A percentile compares a stretch with the other conserved stretches of the same genome.
phyloP scores from a whole-genome alignment of 257 asterid genomes.

The Solanum dulcamara region DNA sequence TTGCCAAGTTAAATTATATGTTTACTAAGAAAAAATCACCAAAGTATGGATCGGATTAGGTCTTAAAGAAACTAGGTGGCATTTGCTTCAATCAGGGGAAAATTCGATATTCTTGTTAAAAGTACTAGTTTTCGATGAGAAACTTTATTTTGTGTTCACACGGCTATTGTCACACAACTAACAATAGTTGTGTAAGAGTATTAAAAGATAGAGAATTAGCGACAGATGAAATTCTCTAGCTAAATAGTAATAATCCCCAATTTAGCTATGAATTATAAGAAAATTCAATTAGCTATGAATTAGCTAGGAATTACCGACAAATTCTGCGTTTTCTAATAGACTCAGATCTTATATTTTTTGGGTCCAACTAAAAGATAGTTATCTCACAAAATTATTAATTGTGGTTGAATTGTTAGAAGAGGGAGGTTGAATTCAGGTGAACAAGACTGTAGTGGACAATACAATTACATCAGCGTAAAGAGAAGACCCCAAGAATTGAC shows the following conservation, averaged over 20 bases:
- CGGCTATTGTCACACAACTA: not conserved
- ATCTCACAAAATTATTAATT: too few species aligned
- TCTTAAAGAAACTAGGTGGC: not conserved
- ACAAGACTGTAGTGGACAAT: too few species aligned
- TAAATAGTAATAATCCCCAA: too few species aligned
- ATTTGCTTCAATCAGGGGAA: not conserved
- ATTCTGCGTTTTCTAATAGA: not conserved
- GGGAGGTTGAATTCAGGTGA: too few species aligned
- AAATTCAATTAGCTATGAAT: not conserved
- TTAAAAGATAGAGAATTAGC: too few species aligned
- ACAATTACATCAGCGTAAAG: not conserved
- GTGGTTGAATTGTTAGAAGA: not conserved
- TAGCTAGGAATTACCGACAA: not conserved
- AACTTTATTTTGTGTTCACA: not conserved
- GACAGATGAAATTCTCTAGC: too few species aligned
- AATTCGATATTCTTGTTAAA: rapidly evolving
- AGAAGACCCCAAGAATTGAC: not conserved
- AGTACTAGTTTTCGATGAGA: not conserved
- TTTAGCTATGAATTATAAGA: not conserved
- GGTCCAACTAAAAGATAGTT: too few species aligned
- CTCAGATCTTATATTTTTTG: too few species aligned
- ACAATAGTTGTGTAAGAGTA: not conserved
- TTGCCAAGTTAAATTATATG: not conserved
- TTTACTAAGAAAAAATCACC: not conserved
- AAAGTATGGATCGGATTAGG: not conserved